Percentiles rank a stretch among this genome's conserved stretches.
Conservation (phyloP, 345 rosid species). For the Angophora floribunda region DNA sequence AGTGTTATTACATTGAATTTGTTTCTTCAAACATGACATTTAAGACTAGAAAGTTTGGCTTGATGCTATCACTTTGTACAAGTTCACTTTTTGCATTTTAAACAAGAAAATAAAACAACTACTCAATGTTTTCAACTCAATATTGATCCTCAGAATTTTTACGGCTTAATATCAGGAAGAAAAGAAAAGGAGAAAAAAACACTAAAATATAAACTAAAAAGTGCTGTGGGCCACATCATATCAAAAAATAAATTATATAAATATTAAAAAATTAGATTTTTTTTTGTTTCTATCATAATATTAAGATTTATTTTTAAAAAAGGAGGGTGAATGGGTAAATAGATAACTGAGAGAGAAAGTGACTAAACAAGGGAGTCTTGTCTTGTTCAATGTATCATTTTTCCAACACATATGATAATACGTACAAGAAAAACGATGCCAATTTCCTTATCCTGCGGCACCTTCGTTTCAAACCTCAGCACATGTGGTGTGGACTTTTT, state of each 20-base stretch:
- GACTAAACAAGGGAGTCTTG: not conserved
- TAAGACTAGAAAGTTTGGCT: accelerated
- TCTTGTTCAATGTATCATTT: not conserved
- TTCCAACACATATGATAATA: not conserved
- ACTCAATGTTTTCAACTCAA: not conserved
- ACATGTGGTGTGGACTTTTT: not conserved
- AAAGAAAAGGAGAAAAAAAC: not conserved
- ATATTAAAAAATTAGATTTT: not conserved
- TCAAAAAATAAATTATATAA: not conserved
- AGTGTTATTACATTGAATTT: not conserved
- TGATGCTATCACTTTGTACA: not conserved
- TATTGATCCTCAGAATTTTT: not conserved
- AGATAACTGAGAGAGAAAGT: not conserved
- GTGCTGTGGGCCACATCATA: not conserved
- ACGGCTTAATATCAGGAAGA: not conserved
- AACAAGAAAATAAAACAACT: not conserved
- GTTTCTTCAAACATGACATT: not conserved
- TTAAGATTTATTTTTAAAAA: not conserved
- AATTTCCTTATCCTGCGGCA: not conserved
- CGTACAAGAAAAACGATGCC: not conserved
- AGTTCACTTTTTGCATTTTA: not conserved
- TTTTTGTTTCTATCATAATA: not conserved
- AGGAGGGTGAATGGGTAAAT: not conserved
- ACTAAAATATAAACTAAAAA: not conserved
- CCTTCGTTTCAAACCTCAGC: not conserved